Percentiles rank a stretch among this genome's conserved stretches.
Evolutionary conservation across 306 rosid species (phyloP).

Genomic region (Dicorynia guianensis): DNA sequence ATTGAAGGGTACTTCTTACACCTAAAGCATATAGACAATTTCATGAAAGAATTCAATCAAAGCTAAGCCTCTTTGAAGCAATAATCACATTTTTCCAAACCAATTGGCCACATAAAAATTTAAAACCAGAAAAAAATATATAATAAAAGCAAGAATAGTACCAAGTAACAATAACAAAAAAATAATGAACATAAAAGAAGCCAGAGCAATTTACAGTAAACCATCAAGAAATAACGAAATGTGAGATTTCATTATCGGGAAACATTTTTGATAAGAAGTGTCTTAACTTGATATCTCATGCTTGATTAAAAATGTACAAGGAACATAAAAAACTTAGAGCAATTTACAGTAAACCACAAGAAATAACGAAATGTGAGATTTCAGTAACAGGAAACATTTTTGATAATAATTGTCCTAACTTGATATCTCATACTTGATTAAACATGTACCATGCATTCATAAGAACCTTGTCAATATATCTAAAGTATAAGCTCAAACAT

Average conservation of each 20-base stretch:
- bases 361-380: slow-evolving; percentile 14
- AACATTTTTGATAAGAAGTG: slow-evolving; percentile 6
- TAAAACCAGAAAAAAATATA: neutral
- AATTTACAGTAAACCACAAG: neutral
- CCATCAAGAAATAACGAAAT: slow-evolving; percentile 1
- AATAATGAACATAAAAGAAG: neutral
- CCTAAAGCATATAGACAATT: slow-evolving; percentile 52
- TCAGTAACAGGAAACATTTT: slow-evolving; percentile 18
- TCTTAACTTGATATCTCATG: neutral
- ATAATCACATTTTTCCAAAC: slow-evolving; percentile 24
- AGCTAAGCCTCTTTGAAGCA: slow-evolving; percentile 16
- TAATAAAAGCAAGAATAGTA: neutral
- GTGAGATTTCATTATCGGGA: slow-evolving; percentile 20
- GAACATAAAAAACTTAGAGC: too few relatives aligned
- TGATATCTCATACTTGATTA: neutral
- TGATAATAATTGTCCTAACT: slow-evolving; percentile 3
- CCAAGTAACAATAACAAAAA: slow-evolving; percentile 17
- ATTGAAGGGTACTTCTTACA: slow-evolving; percentile 98
- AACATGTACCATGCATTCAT: neutral
- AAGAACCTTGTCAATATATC: slow-evolving; percentile 20
- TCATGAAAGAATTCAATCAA: slow-evolving; percentile 36
- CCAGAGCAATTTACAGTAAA: neutral
- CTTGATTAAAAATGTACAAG: neutral
- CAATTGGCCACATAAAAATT: slow-evolving; percentile 25
- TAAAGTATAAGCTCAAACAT: slow-evolving; percentile 14